phyloP scores from a whole-genome alignment of 176 grass and related monocot species.

The Hyparrhenia diplandra region DNA sequence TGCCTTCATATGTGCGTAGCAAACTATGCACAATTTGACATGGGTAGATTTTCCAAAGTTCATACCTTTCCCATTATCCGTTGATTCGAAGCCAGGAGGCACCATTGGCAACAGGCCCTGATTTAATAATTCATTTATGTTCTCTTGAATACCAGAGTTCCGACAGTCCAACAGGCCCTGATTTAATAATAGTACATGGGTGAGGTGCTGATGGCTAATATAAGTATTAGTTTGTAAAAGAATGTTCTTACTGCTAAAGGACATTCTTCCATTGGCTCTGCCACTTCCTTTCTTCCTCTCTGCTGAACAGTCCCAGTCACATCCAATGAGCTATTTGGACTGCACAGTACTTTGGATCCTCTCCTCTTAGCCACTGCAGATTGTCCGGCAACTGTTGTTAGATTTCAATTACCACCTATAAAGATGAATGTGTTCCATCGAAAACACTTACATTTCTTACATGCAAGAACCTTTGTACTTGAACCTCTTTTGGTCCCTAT shows the following conservation, averaged over 20 bases:
- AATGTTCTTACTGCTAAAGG: slow-evolving; percentile 10
- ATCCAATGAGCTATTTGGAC: neutral
- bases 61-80: slow-evolving; percentile 17
- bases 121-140: neutral
- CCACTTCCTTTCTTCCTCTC: slow-evolving; percentile 32
- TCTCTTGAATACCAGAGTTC: neutral
- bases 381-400: slow-evolving; percentile 21
- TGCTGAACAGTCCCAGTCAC: neutral
- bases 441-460: slow-evolving; percentile 40
- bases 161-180: neutral
- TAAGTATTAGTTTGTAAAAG: slow-evolving; percentile 3
- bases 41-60: neutral
- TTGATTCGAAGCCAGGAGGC: slow-evolving; percentile 21
- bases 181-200: neutral
- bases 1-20: neutral
- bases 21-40: neutral
- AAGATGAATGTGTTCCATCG: neutral
- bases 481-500: neutral
- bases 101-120: neutral
- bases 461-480: slow-evolving; percentile 16
- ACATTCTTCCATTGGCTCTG: neutral
- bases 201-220: neutral
- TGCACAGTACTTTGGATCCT: neutral
- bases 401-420: slow-evolving; percentile 5
- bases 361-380: slow-evolving; percentile 38